phyloP scores from a whole-genome alignment of 2,329 filamentous ascomycete genomes.

The Pseudogymnoascus sp. region DNA sequence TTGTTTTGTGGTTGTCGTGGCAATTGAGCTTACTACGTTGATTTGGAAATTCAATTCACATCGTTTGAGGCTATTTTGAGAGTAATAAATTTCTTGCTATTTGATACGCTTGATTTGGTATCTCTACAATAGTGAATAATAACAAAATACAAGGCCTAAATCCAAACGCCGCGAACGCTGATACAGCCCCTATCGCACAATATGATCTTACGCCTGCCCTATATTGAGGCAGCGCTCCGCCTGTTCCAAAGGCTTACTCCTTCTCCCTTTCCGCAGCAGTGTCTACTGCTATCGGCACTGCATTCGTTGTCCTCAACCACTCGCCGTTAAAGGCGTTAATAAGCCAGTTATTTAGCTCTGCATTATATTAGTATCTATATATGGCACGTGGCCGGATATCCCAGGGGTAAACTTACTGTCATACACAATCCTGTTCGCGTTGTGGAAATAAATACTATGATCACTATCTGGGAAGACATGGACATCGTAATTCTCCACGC shows the following conservation, averaged over 20 bases:
- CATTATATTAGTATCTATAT: constrained; percentile 27
- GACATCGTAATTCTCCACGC: constrained; percentile 89
- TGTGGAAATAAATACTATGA: constrained; percentile 91
- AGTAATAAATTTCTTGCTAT: background rate
- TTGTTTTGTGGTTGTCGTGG: background rate
- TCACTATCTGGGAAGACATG: constrained; percentile 96
- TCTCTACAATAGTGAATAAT: background rate
- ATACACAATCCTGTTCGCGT: constrained; percentile 84
- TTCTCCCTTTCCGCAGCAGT: constrained; percentile 16
- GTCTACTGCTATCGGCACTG: constrained; percentile 26
- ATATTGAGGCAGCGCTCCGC: background rate
- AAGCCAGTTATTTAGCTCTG: constrained; percentile 81
- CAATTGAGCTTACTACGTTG: background rate
- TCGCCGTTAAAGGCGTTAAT: constrained; percentile 97
- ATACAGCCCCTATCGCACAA: constrained; percentile 1
- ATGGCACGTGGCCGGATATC: background rate
- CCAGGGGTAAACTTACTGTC: constrained; percentile 61
- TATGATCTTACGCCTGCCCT: background rate
- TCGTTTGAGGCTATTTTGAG: background rate
- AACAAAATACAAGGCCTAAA: background rate
- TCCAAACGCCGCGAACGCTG: background rate
- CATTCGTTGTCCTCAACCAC: constrained; percentile 54
- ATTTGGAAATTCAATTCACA: background rate
- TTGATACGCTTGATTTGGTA: background rate
- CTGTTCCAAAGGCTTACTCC: background rate